A percentile compares a stretch with the other conserved stretches of the same genome.
These are phyloP conservation scores for Plasmodium vinckei DNA, from an alignment of 169 alveolate species.

Conservation along the genomic window DNA sequence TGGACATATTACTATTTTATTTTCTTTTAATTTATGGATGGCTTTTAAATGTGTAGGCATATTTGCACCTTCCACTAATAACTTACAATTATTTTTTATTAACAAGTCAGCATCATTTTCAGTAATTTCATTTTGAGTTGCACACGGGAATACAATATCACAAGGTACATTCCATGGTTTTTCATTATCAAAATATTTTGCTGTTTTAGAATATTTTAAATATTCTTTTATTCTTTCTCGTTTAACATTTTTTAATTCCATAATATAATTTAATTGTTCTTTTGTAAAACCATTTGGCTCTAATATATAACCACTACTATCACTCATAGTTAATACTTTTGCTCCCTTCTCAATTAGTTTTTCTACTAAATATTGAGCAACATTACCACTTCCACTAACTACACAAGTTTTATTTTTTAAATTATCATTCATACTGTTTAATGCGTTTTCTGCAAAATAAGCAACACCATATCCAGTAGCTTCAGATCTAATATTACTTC, in stretches of 20 bases:
- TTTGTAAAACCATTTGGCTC: slow-evolving; percentile 85
- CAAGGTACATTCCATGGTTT: slow-evolving; percentile 85
- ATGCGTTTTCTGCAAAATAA: slow-evolving; percentile 84
- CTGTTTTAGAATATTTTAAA: slow-evolving; percentile 72
- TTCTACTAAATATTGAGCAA: slow-evolving; percentile 88
- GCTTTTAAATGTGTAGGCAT: slow-evolving; percentile 92
- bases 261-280: slow-evolving; percentile 79
- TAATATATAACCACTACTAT: slow-evolving; percentile 83
- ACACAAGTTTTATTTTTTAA: slow-evolving; percentile 81
- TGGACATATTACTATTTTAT: slow-evolving; percentile 85
- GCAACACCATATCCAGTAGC: slow-evolving; percentile 93
- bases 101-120: slow-evolving; percentile 85
- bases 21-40: slow-evolving; percentile 76
- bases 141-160: slow-evolving; percentile 89
- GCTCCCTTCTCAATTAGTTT: slow-evolving; percentile 89
- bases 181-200: slow-evolving; percentile 76
- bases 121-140: slow-evolving; percentile 88
- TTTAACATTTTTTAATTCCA: slow-evolving; percentile 80
- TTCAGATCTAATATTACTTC: slow-evolving; percentile 88
- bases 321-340: slow-evolving; percentile 86
- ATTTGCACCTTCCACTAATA: slow-evolving; percentile 90
- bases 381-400: slow-evolving; percentile 91
- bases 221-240: slow-evolving; percentile 79
- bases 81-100: slow-evolving; percentile 78
- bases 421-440: slow-evolving; percentile 61